These are phyloP conservation scores for Crithidia sp. DNA, from an alignment of 208 protist species.

Conservation along the genomic window DNA sequence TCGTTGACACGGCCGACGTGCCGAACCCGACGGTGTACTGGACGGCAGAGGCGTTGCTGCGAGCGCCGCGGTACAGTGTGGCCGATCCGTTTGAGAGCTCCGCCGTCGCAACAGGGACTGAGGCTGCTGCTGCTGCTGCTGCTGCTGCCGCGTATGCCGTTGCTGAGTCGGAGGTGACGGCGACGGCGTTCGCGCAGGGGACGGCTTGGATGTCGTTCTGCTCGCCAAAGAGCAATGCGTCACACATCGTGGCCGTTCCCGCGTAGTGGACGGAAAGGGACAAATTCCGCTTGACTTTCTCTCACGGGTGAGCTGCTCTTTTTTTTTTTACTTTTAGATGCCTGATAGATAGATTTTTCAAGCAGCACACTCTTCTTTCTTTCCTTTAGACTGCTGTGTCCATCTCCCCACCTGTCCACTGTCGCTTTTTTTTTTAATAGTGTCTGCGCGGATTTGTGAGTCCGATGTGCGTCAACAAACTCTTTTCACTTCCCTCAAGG, in stretches of 20 bases:
- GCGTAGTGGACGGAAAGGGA: conserved; percentile 15
- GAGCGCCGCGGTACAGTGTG: conserved; percentile 12
- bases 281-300: not conserved
- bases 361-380: not conserved
- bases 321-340: conserved; percentile 12
- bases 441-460: not conserved
- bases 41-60: conserved; percentile 41
- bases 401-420: not conserved
- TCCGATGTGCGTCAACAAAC: not conserved
- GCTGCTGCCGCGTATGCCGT: conserved; percentile 2
- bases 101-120: not conserved
- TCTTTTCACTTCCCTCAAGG: not conserved
- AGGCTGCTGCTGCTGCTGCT: not conserved
- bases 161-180: conserved; percentile 41
- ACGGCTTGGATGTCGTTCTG: conserved; percentile 54
- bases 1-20: conserved; percentile 57
- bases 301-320: conserved; percentile 5
- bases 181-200: conserved; percentile 37
- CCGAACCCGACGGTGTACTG: conserved; percentile 58
- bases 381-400: not conserved
- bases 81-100: not conserved
- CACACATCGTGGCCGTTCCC: conserved; percentile 53
- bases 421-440: not conserved
- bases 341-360: not conserved
- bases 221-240: conserved; percentile 21